Base-by-base conservation (phyloP, 768 basidiomycete species). In the Clitopilus passeckerianus region DNA sequence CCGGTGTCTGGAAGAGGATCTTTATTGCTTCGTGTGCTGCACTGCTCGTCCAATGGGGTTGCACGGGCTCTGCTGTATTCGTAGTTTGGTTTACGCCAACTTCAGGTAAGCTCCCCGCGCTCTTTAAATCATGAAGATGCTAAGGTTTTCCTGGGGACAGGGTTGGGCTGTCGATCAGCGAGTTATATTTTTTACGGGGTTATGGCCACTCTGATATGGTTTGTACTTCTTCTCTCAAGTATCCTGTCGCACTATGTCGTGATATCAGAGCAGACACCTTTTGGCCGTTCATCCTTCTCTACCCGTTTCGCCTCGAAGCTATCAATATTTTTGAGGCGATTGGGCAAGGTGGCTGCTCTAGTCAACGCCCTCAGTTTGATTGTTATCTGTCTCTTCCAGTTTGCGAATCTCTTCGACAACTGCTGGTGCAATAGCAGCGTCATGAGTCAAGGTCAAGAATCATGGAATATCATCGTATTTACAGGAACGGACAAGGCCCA, bases 391-490 rank as follows among this genome's bases (percentile, higher is more conserved):
- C 24, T 75, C 6, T 68, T 75, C 53, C 73, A 75, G 56, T 72
- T 75, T 54, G 65, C 65, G 33, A 71, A 66, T 9, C 70, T 74
- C 56, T 73, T 68, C 16, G 66, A 74, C 46, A 63, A 69, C 10
- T 77, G 74, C 46, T 77, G 72, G 34, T 77, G 74, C 61, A 72
- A 75, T 53, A 70, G 71, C 61, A 71, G 70, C 58, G 70, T 71
- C 16, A 60, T 75, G 8, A 68, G 70, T 10, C 61, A 63, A 5
- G 67, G 71, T 0, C 1, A 34, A 0, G 33, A 30, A 0, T 73
- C 75, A 2, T 78, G 68, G 53, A 53, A 68, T 12, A 67, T 79
- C 18, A 69, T 79, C 5, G 16, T 30, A 0, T 54, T 66, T 5
- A 52, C 54, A 2, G 0, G 6, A 1, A 57, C 52, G 5, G 76